These are phyloP conservation scores for Mortierella sp. DNA, from an alignment of 371 early-diverging fungal genomes.

Conservation along the genomic window DNA sequence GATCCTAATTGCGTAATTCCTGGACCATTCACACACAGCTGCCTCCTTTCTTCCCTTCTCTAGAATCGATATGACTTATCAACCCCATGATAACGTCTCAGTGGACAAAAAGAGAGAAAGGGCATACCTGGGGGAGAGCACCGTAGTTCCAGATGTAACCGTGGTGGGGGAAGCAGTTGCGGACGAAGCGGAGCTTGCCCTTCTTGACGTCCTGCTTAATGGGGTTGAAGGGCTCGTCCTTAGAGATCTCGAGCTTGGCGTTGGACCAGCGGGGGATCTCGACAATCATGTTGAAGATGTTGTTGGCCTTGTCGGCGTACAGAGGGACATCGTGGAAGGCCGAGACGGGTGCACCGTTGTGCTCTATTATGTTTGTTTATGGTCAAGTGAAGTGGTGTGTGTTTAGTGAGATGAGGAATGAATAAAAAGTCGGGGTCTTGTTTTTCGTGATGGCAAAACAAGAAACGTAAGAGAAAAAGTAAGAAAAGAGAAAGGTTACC, in stretches of 20 bases:
- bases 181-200: conserved; percentile 97
- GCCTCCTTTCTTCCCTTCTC: background rate
- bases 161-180: conserved; percentile 99
- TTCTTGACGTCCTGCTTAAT: conserved; percentile 99
- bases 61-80: background rate
- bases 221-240: conserved; percentile 96
- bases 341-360: conserved; percentile 83
- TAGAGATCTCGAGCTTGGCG: conserved; percentile 99
- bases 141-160: conserved; percentile 99
- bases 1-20: conserved; percentile 6
- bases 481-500: conserved; percentile 67
- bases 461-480: background rate
- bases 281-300: conserved; percentile 96
- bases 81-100: background rate
- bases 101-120: no score
- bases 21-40: background rate
- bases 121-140: conserved; percentile 91
- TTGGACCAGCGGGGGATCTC: conserved; percentile 99
- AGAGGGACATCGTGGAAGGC: conserved; percentile 99
- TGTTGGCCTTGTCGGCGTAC: conserved; percentile 87
- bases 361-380: conserved; percentile 61
- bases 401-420: conserved; percentile 9
- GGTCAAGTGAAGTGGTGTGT: background rate
- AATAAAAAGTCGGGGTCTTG: background rate
- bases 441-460: background rate